phyloP scores from a whole-genome alignment of 2,329 filamentous ascomycete genomes.

The Didymella exigua region DNA sequence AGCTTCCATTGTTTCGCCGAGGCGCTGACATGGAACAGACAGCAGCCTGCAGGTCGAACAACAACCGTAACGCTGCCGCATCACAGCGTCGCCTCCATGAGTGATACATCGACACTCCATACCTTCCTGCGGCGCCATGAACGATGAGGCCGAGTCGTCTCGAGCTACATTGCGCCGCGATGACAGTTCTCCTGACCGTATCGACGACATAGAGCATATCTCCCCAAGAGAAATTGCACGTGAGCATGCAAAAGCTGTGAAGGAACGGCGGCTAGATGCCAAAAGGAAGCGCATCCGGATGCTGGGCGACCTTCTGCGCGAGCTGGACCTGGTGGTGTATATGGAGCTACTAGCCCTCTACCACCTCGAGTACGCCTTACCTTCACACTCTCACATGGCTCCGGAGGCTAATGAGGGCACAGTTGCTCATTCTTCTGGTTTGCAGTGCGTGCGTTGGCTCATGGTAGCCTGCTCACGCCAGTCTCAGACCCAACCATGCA shows the following conservation, averaged over 20 bases:
- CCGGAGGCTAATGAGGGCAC: slow-evolving; percentile 12
- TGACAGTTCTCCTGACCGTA: slow-evolving; percentile 19
- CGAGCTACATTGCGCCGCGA: slow-evolving; percentile 33
- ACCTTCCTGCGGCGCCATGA: slow-evolving; percentile 42
- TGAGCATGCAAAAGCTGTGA: slow-evolving; percentile 25
- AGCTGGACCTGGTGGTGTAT: slow-evolving; percentile 65
- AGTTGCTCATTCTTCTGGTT: slow-evolving; percentile 66
- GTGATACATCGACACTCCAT: slow-evolving; percentile 18
- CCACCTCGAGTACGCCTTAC: slow-evolving; percentile 63
- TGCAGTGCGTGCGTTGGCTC: slow-evolving; percentile 59
- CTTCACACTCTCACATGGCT: not conserved
- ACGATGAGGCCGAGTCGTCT: slow-evolving; percentile 48
- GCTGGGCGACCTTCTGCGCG: slow-evolving; percentile 62
- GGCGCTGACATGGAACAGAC: slow-evolving; percentile 7
- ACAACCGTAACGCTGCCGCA: slow-evolving; percentile 8
- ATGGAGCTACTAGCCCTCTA: slow-evolving; percentile 66
- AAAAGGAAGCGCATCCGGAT: slow-evolving; percentile 45
- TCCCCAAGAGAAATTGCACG: slow-evolving; percentile 31
- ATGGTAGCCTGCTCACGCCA: slow-evolving; percentile 65
- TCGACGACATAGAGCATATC: slow-evolving; percentile 20
- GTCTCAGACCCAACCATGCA: slow-evolving; percentile 56
- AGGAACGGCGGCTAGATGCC: slow-evolving; percentile 40
- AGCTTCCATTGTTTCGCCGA: slow-evolving; percentile 5
- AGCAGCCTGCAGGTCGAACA: slow-evolving; percentile 16
- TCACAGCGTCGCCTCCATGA: slow-evolving; percentile 35